Evolutionary conservation across 2,329 filamentous ascomycete species (phyloP).

Genomic region (Leptographium procerum): DNA sequence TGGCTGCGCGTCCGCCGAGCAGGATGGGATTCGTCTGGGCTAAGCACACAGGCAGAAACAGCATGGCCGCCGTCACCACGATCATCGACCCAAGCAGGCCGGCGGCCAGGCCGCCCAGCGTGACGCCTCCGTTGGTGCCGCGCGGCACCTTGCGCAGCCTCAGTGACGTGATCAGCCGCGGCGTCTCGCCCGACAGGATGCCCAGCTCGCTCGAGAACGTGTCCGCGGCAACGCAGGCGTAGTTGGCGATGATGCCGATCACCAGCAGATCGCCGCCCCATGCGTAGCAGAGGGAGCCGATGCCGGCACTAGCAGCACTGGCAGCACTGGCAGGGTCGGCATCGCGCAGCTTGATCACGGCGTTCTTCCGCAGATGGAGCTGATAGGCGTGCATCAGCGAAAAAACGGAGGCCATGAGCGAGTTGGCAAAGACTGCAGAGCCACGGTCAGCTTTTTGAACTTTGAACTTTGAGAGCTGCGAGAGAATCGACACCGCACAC

Average conservation of each 20-base stretch:
- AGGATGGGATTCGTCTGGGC: slow-evolving; percentile 13
- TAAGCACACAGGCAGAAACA: slow-evolving; percentile 59
- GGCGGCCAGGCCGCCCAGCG: slow-evolving; percentile 58
- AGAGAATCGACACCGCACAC: too few relatives aligned
- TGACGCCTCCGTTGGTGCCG: slow-evolving; percentile 91
- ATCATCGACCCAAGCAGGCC: slow-evolving; percentile 65
- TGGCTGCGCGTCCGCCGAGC: slow-evolving; percentile 29
- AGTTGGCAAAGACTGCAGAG: slow-evolving; percentile 66
- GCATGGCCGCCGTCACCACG: slow-evolving; percentile 51
- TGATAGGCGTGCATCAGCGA: slow-evolving; percentile 49
- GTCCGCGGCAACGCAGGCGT: slow-evolving; percentile 83
- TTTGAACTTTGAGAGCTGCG: too few relatives aligned
- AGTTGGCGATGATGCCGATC: slow-evolving; percentile 64
- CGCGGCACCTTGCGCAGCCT: slow-evolving; percentile 67
- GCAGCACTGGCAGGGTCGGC: slow-evolving; percentile 5
- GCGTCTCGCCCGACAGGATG: slow-evolving; percentile 65
- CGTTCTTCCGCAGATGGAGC: slow-evolving; percentile 34
- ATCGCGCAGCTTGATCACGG: slow-evolving; percentile 22
- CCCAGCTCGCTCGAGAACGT: slow-evolving; percentile 94
- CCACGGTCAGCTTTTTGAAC: too few relatives aligned
- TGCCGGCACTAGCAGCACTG: slow-evolving; percentile 11
- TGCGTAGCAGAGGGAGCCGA: slow-evolving; percentile 41
- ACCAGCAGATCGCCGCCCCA: slow-evolving; percentile 53
- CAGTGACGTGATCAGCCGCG: slow-evolving; percentile 76
- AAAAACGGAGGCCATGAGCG: slow-evolving; percentile 60